phyloP scores from a whole-genome alignment of 164 flowering plant species.

The Buxus sempervirens region DNA sequence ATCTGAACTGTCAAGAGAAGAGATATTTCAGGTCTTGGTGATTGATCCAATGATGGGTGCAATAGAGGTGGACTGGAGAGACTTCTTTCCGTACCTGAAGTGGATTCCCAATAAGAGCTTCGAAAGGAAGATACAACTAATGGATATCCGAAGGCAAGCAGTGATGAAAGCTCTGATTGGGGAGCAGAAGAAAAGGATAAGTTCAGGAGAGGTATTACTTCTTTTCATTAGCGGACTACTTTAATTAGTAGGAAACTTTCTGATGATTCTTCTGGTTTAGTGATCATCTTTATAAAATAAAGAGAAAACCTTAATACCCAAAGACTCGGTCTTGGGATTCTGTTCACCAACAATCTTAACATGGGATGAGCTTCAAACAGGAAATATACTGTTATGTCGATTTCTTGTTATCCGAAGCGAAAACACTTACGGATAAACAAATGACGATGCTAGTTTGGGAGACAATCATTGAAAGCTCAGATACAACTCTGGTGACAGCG shows the following conservation, averaged over 20 bases:
- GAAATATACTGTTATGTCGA: constrained; percentile 48
- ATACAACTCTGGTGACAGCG: constrained; percentile 70
- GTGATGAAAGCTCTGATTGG: constrained; percentile 66
- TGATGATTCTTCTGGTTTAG: too few species aligned
- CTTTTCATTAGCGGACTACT: too few species aligned
- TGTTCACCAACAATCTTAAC: too few species aligned
- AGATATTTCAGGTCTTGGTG: constrained; percentile 61
- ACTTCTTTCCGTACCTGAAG: constrained; percentile 85
- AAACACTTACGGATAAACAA: constrained; percentile 52
- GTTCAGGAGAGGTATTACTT: constrained; percentile 52
- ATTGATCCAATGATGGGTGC: constrained; percentile 78
- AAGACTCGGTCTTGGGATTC: too few species aligned
- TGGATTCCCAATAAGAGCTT: constrained; percentile 81
- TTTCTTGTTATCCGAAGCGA: constrained; percentile 58
- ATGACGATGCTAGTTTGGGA: constrained; percentile 73
- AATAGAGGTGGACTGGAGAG: constrained; percentile 95
- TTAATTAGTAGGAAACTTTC: too few species aligned
- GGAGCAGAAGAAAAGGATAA: constrained; percentile 50
- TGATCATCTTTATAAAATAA: too few species aligned
- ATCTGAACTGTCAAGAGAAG: constrained; percentile 48
- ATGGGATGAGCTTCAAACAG: too few species aligned
- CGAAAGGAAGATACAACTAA: constrained; percentile 49
- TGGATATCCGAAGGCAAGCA: constrained; percentile 43
- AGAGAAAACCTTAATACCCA: too few species aligned
- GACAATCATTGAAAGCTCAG: constrained; percentile 73